Conservation (phyloP, 805 yeast genomes). For the Saturnispora sanitii region DNA sequence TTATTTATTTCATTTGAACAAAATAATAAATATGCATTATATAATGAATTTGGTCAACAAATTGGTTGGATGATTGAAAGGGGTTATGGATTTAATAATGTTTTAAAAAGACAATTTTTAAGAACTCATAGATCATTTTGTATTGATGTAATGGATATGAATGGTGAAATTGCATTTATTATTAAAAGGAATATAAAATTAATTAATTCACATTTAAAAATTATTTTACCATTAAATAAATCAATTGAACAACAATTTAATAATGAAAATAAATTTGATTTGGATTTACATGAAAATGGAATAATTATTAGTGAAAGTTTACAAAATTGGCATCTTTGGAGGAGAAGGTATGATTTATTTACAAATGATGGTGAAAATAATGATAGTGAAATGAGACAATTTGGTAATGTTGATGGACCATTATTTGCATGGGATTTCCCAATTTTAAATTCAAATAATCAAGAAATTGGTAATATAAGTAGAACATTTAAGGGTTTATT, state of each 20-base stretch:
- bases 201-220: constrained; percentile 81
- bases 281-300: constrained; percentile 32
- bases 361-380: constrained; percentile 31
- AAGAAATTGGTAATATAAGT: constrained; percentile 67
- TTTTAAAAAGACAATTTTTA: constrained; percentile 76
- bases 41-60: constrained; percentile 63
- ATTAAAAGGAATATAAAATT: constrained; percentile 78
- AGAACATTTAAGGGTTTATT: constrained; percentile 95
- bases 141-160: constrained; percentile 58
- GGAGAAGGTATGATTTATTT: constrained; percentile 79
- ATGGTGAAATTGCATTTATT: constrained; percentile 51
- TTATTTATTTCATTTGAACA: constrained; percentile 85
- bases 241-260: constrained; percentile 16
- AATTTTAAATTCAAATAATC: constrained; percentile 46
- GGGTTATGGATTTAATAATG: constrained; percentile 61
- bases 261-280: not conserved
- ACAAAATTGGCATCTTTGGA: constrained; percentile 94
- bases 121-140: constrained; percentile 79
- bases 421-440: constrained; percentile 83
- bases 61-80: constrained; percentile 78
- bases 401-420: constrained; percentile 81
- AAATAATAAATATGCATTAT: constrained; percentile 66
- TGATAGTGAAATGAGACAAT: constrained; percentile 71
- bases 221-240: constrained; percentile 46
- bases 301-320: constrained; percentile 70